Evolutionary conservation across 805 yeast species (phyloP).

Genomic region (Candida maesae): DNA sequence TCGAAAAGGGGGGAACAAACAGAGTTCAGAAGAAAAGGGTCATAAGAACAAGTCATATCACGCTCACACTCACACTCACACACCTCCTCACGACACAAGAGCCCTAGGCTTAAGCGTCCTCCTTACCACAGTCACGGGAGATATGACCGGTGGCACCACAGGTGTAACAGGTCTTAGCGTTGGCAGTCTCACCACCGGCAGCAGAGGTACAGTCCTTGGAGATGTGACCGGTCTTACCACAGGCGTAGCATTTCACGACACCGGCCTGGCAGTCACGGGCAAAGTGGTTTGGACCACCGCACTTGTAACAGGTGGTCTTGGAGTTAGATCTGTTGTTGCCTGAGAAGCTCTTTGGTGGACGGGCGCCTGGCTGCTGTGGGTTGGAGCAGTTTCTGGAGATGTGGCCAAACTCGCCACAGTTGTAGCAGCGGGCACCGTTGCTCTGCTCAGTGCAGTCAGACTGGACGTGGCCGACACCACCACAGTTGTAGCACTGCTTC

Average conservation of each 20-base stretch:
- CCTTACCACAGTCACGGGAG: conserved; percentile 62
- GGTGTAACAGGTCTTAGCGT: conserved; percentile 38
- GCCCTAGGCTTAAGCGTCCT: conserved; percentile 5
- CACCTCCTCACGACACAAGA: conserved; percentile 1
- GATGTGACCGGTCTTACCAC: conserved; percentile 88
- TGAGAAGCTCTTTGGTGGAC: conserved; percentile 16
- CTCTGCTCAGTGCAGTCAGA: conserved; percentile 66
- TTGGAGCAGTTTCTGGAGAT: conserved; percentile 72
- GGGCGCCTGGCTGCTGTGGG: conserved; percentile 30
- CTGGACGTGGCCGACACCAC: conserved; percentile 85
- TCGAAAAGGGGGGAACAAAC: conserved; percentile 1
- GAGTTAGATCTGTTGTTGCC: conserved; percentile 20
- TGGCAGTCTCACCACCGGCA: conserved; percentile 37
- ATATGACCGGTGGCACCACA: conserved; percentile 73
- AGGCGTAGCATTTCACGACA: conserved; percentile 79
- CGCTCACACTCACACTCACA: background rate
- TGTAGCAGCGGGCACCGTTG: conserved; percentile 70
- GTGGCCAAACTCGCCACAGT: conserved; percentile 76
- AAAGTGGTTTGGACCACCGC: conserved; percentile 91
- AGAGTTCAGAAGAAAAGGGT: conserved; percentile 7
- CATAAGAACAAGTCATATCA: conserved; percentile 7
- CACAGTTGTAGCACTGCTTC: conserved; percentile 93
- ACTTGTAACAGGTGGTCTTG: conserved; percentile 69
- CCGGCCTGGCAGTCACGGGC: conserved; percentile 83
- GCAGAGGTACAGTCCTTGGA: conserved; percentile 74